Base-by-base conservation (phyloP, 2,329 filamentous ascomycete species). In the Penicillium fuscoglaucum region DNA sequence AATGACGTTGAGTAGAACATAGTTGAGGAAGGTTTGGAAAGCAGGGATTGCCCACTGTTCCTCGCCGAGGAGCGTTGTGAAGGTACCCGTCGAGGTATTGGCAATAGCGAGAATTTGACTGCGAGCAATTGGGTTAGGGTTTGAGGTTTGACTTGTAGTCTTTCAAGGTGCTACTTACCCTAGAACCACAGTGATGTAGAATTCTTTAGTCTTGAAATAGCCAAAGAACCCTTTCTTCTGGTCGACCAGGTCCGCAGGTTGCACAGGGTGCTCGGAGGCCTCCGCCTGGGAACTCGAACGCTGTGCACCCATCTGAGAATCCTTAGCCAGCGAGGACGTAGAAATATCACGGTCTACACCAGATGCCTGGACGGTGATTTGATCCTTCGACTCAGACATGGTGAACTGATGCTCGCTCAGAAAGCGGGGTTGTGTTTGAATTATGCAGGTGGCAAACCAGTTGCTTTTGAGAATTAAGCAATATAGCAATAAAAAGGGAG, bases 11-110 rank as follows among this genome's bases (percentile, higher is more conserved):
- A 99, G 84, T 50, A 97, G 78, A 44, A 92, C 83, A 77, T 99
- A 99, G 78, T 95, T 96, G 83, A 97, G 96, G 69, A 98, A 85
- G 31, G 90, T 91, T 79, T 99, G 95, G 80, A 98, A 96, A 55
- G 95, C 91, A 8, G 95, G 95, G 66, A 98, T 96, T 61, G 85
- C 91, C 65, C 89, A 93, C 50, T 87, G 84, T 62, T 84, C 76
- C 6, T 78, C 75, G 57, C 82, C 82, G 31, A 99, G 86, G 55
- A 97, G 85, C 28, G 84, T 85, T 39, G 89, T 90, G 72, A 98
- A 91, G 48, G 95, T 98, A 81, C 96, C 96, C 51, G 93, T 97
- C 31, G 86, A 87, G 1, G 93, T 97, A 77, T 96, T 95, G 79
- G 91, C 93, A 59, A 99, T 85, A 5, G 93, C 87, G 45, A 96